A percentile compares a stretch with the other conserved stretches of the same genome.
Conservation (phyloP, 371 early-diverging fungal species). For the Mucor ambiguus region DNA sequence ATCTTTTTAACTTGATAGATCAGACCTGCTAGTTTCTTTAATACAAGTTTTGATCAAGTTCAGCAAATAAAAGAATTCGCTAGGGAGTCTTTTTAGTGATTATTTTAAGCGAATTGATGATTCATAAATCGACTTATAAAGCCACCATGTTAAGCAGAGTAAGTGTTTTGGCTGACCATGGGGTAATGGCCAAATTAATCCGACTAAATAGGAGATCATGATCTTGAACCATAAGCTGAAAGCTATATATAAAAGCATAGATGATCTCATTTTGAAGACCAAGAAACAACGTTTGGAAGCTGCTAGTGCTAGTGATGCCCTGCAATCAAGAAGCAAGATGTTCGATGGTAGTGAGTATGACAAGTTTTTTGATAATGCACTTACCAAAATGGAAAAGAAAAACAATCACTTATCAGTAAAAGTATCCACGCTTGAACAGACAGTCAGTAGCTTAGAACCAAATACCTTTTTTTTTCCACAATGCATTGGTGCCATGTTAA, state of each 20-base stretch:
- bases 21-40: too few relatives aligned
- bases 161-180: neutral
- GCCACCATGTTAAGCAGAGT: constrained; percentile 7
- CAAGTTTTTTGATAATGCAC: constrained; percentile 11
- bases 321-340: constrained; percentile 15
- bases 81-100: too few relatives aligned
- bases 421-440: constrained; percentile 14
- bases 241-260: constrained; percentile 3
- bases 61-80: too few relatives aligned
- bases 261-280: constrained; percentile 14
- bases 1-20: too few relatives aligned
- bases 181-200: neutral
- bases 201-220: constrained; percentile 14
- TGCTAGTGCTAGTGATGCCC: constrained; percentile 6
- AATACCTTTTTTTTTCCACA: constrained; percentile 2
- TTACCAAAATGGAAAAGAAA: constrained; percentile 9
- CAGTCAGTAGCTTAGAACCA: constrained; percentile 9
- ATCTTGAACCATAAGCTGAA: constrained; percentile 17
- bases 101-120: too few relatives aligned
- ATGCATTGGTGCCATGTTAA: constrained; percentile 1
- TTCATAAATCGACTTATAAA: too few relatives aligned
- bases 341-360: constrained; percentile 18
- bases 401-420: neutral
- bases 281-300: constrained; percentile 15
- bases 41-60: too few relatives aligned